A percentile compares a stretch with the other conserved stretches of the same genome.
phyloP scores from a whole-genome alignment of 352 stramenopile genomes.

The Pythium graminicola region DNA sequence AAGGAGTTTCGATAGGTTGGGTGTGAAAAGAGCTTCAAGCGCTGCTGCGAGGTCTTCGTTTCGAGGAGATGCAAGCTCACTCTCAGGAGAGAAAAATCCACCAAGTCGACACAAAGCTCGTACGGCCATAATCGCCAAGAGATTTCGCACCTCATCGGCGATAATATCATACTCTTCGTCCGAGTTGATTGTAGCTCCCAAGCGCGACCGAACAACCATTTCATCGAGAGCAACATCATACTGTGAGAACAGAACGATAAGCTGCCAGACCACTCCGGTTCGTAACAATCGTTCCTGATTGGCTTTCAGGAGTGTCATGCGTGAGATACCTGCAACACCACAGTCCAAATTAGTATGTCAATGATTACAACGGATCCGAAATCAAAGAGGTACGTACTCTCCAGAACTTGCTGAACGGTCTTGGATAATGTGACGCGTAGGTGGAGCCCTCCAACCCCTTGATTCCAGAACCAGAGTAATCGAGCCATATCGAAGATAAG shows the following conservation, averaged over 20 bases:
- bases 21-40: conserved; percentile 57
- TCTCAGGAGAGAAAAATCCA: conserved; percentile 49
- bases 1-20: conserved; percentile 59
- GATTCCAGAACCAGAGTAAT: conserved; percentile 73
- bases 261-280: conserved; percentile 59
- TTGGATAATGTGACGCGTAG: conserved; percentile 53
- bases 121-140: conserved; percentile 65
- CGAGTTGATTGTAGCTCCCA: conserved; percentile 33
- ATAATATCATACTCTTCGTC: conserved; percentile 40
- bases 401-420: conserved; percentile 64
- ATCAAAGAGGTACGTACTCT: conserved; percentile 36
- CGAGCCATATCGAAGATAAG: conserved; percentile 65
- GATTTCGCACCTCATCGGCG: conserved; percentile 53
- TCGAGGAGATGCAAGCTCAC: conserved; percentile 36
- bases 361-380: too few relatives aligned
- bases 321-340: conserved; percentile 37
- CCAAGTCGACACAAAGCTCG: conserved; percentile 60
- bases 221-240: conserved; percentile 67
- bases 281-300: conserved; percentile 54
- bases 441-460: conserved; percentile 17
- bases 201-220: conserved; percentile 28
- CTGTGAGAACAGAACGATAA: conserved; percentile 56
- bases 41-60: conserved; percentile 41
- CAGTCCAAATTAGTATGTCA: too few relatives aligned
- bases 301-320: conserved; percentile 45